These are phyloP conservation scores for Ogataea pignaliae DNA, from an alignment of 805 yeast species.

Conservation along the genomic window DNA sequence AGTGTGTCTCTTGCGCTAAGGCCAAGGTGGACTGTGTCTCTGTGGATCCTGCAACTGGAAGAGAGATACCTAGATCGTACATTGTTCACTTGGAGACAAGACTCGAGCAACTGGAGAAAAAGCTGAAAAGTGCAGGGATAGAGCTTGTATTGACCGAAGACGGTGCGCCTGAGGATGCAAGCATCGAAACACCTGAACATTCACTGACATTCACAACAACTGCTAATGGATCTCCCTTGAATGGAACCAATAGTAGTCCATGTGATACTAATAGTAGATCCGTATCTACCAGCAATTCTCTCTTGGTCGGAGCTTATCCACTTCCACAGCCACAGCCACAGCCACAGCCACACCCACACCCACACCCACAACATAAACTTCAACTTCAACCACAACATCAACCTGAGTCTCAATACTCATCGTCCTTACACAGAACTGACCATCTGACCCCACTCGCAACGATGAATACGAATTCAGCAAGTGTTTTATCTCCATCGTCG, in stretches of 20 bases:
- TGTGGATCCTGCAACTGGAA: slow-evolving; percentile 81
- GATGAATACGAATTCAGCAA: not conserved
- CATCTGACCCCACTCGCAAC: too few species aligned
- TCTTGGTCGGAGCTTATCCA: not conserved
- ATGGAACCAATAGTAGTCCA: not conserved
- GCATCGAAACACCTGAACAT: not conserved
- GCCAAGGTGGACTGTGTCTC: slow-evolving; percentile 76
- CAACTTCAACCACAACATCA: too few species aligned
- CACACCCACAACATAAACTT: too few species aligned
- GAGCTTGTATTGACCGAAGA: not conserved
- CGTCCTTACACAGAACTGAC: too few species aligned
- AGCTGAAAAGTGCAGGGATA: slow-evolving; percentile 39
- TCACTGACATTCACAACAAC: not conserved
- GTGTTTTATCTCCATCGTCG: not conserved
- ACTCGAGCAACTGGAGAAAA: slow-evolving; percentile 50
- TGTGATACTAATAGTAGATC: not conserved
- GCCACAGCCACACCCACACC: too few species aligned
- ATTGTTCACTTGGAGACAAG: slow-evolving; percentile 67
- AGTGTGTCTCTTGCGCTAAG: slow-evolving; percentile 57
- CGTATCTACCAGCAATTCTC: not conserved
- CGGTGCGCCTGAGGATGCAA: not conserved
- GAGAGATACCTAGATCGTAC: slow-evolving; percentile 80
- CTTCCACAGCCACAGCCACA: too few species aligned
- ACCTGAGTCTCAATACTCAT: too few species aligned
- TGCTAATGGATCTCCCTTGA: not conserved